These are phyloP conservation scores for Candolleomyces eurysporus DNA, from an alignment of 768 basidiomycete genomes.

Conservation along the genomic window DNA sequence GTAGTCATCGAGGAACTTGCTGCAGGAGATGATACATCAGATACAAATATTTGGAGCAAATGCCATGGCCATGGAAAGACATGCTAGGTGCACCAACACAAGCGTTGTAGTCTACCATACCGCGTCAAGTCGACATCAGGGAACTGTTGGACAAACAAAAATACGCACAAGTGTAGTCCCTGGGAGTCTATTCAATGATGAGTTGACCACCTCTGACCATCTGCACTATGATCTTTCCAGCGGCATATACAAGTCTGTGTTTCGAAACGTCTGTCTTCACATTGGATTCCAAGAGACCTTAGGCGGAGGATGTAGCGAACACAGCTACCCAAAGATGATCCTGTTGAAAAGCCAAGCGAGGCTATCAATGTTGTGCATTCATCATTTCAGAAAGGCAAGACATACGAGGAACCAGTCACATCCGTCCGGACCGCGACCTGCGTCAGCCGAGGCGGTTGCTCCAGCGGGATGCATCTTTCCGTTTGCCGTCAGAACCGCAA, in stretches of 20 bases:
- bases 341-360: slow-evolving; percentile 21
- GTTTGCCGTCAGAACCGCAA: not conserved
- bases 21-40: not conserved
- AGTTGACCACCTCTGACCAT: slow-evolving; percentile 50
- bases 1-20: slow-evolving; percentile 2
- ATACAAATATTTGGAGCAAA: not conserved
- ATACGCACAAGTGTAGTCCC: slow-evolving; percentile 44
- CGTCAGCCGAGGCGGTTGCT: slow-evolving; percentile 41
- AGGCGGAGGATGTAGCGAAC: slow-evolving; percentile 50
- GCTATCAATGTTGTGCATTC: not conserved
- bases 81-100: slow-evolving; percentile 51
- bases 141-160: not conserved
- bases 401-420: slow-evolving; percentile 52
- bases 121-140: slow-evolving; percentile 11
- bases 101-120: slow-evolving; percentile 60
- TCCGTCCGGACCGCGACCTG: slow-evolving; percentile 50
- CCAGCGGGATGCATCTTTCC: slow-evolving; percentile 53
- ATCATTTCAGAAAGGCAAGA: slow-evolving; percentile 9
- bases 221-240: slow-evolving; percentile 56
- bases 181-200: slow-evolving; percentile 47
- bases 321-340: slow-evolving; percentile 69
- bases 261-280: slow-evolving; percentile 55
- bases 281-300: slow-evolving; percentile 46
- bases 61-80: slow-evolving; percentile 13
- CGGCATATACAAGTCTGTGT: slow-evolving; percentile 52